Evolutionary conservation across 441 rosid genomes (phyloP), one percentile per base, ranked within the genome.

Genomic region (Populus hybrid): DNA sequence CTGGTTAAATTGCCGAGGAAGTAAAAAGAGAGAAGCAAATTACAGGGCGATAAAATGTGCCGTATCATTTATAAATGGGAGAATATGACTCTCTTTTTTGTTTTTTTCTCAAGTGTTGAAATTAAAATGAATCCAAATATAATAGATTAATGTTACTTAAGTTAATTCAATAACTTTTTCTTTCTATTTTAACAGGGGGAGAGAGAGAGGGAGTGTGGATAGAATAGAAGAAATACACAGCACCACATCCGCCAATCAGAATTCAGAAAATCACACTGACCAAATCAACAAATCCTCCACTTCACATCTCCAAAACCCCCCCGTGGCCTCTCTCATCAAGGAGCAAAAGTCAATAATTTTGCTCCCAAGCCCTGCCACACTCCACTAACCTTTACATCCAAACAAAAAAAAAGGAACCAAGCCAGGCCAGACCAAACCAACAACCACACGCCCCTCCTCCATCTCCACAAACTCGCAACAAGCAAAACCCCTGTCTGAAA

Each of bases 241-340:
- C 57, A 5, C 34, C 36, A 74, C 81, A 81, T 72, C 84, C 67
- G 82, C 91, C 88, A 86, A 88, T 89, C 84, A 86, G 83, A 87
- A 35, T 59, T 30, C 78, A 42, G 75, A 23, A 79, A 76, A 12
- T 78, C 32, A 53, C 1, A 53, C 12, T 3, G 12, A 35, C 46
- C 70, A 78, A 78, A 81, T 83, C 85, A 23, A 77, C 46, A 69
- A 20, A 61, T 64, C 70, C 30, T 23, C 38, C 53, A 3, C 66
- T 20, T 35, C 5, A 10, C 18, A 21, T 24, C 40, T 23, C 50
- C 75, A 64, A 36, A 23, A 42, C 21, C 77, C 71, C 21, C 40
- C 24, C 12, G 26, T 53, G 21, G 18, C 67, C 70, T 42, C 69
- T 64, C 9, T 6, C 42, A 40, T 61, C 68, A 20, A 38, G 4